These are phyloP conservation scores for Chlorociboria aeruginascens DNA, from an alignment of 495 filamentous ascomycete genomes.

Conservation along the genomic window DNA sequence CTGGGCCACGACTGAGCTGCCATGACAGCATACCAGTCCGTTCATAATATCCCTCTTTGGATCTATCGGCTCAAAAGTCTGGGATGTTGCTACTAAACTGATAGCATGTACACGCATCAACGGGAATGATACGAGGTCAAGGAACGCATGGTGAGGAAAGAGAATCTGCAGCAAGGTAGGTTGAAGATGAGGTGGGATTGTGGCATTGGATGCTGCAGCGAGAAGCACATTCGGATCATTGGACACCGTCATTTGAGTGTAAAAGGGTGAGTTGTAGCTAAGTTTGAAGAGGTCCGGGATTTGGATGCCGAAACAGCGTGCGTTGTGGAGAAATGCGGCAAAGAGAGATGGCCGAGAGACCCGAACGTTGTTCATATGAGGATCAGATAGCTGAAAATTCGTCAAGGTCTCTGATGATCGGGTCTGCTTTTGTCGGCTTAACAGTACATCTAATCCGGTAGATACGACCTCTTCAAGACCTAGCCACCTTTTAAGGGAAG, in stretches of 20 bases:
- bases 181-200: conserved; percentile 26
- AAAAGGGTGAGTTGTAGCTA: conserved; percentile 26
- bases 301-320: conserved; percentile 23
- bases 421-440: background rate
- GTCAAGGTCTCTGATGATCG: too few species aligned
- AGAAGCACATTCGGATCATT: conserved; percentile 21
- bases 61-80: conserved; percentile 26
- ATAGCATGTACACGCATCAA: conserved; percentile 27
- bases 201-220: conserved; percentile 15
- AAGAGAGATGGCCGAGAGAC: conserved; percentile 10
- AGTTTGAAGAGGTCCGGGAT: conserved; percentile 19
- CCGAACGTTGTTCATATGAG: conserved; percentile 4
- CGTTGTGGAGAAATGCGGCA: conserved; percentile 26
- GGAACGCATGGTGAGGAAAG: conserved; percentile 29
- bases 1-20: background rate
- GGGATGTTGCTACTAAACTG: conserved; percentile 22
- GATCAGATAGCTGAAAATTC: background rate
- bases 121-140: conserved; percentile 34
- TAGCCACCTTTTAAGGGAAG: too few species aligned
- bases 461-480: background rate
- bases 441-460: background rate
- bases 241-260: conserved; percentile 15
- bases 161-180: conserved; percentile 35
- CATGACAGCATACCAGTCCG: background rate
- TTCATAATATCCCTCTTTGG: conserved; percentile 30